A percentile compares a stretch with the other conserved stretches of the same genome.
These are phyloP conservation scores for Elymus sibiricus DNA, from an alignment of 176 grass and related monocot genomes.

Conservation along the genomic window DNA sequence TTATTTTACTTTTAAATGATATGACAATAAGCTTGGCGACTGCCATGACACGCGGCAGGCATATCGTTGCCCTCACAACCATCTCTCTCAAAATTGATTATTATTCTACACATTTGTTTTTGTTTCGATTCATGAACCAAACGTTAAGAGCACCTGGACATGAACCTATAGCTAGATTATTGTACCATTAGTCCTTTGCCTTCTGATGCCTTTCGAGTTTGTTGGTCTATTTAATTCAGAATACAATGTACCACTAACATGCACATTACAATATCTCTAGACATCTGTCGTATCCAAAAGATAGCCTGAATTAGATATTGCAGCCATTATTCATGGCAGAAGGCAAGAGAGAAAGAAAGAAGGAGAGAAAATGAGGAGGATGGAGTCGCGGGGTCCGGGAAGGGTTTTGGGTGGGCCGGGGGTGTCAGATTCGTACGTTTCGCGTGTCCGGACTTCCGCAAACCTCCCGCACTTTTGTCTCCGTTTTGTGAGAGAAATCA, in stretches of 20 bases:
- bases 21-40: background rate
- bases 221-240: slow-evolving; percentile 20
- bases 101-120: slow-evolving; percentile 9
- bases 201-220: slow-evolving; percentile 19
- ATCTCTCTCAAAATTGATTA: background rate
- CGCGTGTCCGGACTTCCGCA: too few species aligned
- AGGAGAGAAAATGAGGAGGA: too few species aligned
- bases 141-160: slow-evolving; percentile 31
- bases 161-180: background rate
- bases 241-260: background rate
- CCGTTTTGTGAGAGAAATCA: too few species aligned
- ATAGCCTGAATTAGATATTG: background rate
- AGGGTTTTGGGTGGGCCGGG: too few species aligned
- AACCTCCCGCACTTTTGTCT: too few species aligned
- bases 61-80: background rate
- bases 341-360: too few species aligned
- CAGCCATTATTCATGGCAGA: slow-evolving; percentile 14
- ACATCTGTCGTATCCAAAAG: background rate
- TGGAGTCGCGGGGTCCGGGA: too few species aligned
- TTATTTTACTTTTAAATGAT: background rate
- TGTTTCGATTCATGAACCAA: background rate
- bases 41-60: slow-evolving; percentile 32
- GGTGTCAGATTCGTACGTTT: too few species aligned
- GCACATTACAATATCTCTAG: background rate
- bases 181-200: background rate